phyloP scores from a whole-genome alignment of 2,329 filamentous ascomycete species.

The Hymenoscyphus repandus region DNA sequence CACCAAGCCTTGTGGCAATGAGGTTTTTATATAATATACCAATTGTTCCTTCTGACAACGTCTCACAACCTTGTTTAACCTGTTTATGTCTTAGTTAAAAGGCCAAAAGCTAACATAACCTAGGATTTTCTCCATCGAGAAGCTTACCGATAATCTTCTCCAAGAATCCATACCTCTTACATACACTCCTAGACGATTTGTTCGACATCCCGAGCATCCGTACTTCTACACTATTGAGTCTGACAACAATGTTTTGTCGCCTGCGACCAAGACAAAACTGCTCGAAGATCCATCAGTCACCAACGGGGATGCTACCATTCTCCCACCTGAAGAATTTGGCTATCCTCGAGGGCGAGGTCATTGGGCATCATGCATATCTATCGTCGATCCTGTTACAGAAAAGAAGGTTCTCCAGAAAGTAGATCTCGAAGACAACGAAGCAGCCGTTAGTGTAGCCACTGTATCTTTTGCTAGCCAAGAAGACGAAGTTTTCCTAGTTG shows the following conservation, averaged over 20 bases:
- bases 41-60: conserved; percentile 97
- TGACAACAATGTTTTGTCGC: conserved; percentile 85
- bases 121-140: conserved; percentile 87
- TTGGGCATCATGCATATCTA: conserved; percentile 94
- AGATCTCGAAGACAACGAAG: conserved; percentile 84
- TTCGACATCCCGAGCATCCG: conserved; percentile 80
- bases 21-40: conserved; percentile 57
- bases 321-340: conserved; percentile 80
- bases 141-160: conserved; percentile 76
- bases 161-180: conserved; percentile 81
- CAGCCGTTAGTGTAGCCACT: conserved; percentile 77
- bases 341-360: conserved; percentile 77
- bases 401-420: conserved; percentile 72
- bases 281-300: conserved; percentile 65
- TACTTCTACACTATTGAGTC: conserved; percentile 93
- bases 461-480: conserved; percentile 86
- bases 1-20: conserved; percentile 34
- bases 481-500: conserved; percentile 83
- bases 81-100: conserved; percentile 18
- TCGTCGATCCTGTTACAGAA: conserved; percentile 75
- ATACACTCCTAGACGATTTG: conserved; percentile 84
- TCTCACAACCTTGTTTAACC: conserved; percentile 17
- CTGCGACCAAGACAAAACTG: conserved; percentile 69
- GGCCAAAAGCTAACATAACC: conserved; percentile 32
- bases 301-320: conserved; percentile 65